Percentiles rank a stretch among this genome's conserved stretches.
Evolutionary conservation across 1,139 yeast genomes (phyloP).

Genomic region (Candida buenavistaensis): DNA sequence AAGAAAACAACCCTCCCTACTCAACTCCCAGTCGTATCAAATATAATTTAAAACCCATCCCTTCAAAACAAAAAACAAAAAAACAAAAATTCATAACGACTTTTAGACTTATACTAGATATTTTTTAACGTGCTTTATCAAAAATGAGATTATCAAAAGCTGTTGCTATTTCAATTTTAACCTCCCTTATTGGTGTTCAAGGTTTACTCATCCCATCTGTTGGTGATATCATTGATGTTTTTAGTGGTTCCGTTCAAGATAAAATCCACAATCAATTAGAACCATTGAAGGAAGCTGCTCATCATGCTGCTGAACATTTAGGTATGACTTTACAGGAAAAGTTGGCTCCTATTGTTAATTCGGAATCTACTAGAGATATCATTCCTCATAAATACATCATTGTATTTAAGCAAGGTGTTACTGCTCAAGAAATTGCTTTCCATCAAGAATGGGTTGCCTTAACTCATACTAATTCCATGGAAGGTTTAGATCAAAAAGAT

Average conservation of each 20-base stretch:
- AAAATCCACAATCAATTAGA: constrained; percentile 10
- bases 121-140: neutral
- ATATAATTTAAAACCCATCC: too few species aligned
- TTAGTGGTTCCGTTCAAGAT: constrained; percentile 14
- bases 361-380: constrained; percentile 42
- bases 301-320: constrained; percentile 16
- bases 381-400: constrained; percentile 79
- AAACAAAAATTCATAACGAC: too few species aligned
- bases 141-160: constrained; percentile 49
- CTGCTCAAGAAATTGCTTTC: constrained; percentile 50
- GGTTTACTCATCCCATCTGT: constrained; percentile 66
- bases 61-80: too few species aligned
- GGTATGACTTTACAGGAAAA: constrained; percentile 17
- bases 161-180: constrained; percentile 52
- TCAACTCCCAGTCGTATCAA: too few species aligned
- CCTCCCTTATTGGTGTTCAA: constrained; percentile 59
- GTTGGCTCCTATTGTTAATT: constrained; percentile 45
- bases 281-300: constrained; percentile 15
- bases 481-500: constrained; percentile 28
- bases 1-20: too few species aligned
- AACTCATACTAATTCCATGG: constrained; percentile 39
- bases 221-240: constrained; percentile 44
- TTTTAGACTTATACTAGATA: too few species aligned
- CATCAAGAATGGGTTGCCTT: constrained; percentile 64
- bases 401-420: constrained; percentile 66